Base-by-base conservation (phyloP, 495 filamentous ascomycete species). In the Rhypophila decipiens region DNA sequence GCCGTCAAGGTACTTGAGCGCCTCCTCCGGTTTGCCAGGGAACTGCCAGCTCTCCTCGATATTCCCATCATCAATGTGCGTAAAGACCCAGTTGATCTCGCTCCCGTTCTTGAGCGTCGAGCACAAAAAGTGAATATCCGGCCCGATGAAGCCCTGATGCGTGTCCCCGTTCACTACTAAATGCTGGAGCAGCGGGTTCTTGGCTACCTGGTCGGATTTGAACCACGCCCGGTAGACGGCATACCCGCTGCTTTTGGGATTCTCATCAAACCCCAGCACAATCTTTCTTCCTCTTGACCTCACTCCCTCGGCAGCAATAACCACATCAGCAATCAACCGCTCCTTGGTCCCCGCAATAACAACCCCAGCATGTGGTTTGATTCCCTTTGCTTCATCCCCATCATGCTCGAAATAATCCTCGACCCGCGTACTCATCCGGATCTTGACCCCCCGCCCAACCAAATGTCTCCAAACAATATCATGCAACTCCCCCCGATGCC, bases 21-120 rank as follows among this genome's bases (percentile, higher is more conserved):
- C 82, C 53, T 86, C 79, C 39, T 72, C 68, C 1, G 83, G 68
- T 39, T 75, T 71, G 11, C 79, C 81, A 1, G 79, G 77, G 23
- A 80, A 75, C 41, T 76, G 76, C 82, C 82, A 85, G 24, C 73
- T 77, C 59, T 85, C 82, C 44, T 81, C 78, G 38, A 73, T 64
- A 44, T 64, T 62, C 2, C 59, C 59, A 31, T 64, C 59, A 19
- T 64, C 61, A 23, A 64, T 74, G 53, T 86, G 83, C 8, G 83
- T 86, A 27, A 83, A 76, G 13, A 85, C 83, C 83, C 82, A 87
- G 50, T 79, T 83, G 36, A 85, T 79, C 50, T 86, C 82, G 19
- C 68, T 68, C 1, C 82, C 81, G 42, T 73, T 71, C 64, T 83
- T 83, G 58, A 82, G 73, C 8, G 72, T 77, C 8, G 72, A 75